These are phyloP conservation scores for Physcomitrium patens DNA, from an alignment of 225 moss, liverwort and hornwort species.

Conservation along the genomic window DNA sequence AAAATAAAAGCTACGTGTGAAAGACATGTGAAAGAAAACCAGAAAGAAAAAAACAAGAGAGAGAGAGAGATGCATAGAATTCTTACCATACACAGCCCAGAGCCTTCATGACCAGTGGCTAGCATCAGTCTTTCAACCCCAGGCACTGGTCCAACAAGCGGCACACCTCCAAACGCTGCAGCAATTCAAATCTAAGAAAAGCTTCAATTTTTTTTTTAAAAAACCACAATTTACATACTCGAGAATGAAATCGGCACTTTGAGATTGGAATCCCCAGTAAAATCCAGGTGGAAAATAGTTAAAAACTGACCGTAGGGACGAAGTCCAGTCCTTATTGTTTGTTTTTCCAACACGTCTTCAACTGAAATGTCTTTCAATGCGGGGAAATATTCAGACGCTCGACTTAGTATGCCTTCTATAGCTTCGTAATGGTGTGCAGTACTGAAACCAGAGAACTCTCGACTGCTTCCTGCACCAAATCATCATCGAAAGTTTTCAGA, in stretches of 20 bases:
- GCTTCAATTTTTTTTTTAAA: not conserved
- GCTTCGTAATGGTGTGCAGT: conserved; percentile 44
- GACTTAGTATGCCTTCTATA: conserved; percentile 68
- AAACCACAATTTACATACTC: not conserved
- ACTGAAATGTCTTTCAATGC: conserved; percentile 54
- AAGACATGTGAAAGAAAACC: not conserved
- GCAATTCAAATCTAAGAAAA: conserved; percentile 26
- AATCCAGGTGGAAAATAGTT: conserved; percentile 3
- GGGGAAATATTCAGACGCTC: conserved; percentile 72
- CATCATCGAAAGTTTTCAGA: conserved; percentile 1
- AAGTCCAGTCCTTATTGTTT: conserved; percentile 72
- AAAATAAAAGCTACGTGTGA: conserved; percentile 7
- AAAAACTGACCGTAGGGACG: conserved; percentile 79
- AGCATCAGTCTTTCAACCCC: conserved; percentile 78
- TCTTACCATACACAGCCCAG: conserved; percentile 87
- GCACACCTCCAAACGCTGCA: conserved; percentile 81
- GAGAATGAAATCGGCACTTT: conserved; percentile 3
- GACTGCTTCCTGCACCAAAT: conserved; percentile 79
- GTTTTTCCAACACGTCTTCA: conserved; percentile 46
- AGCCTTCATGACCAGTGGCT: conserved; percentile 97
- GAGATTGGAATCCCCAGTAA: not conserved
- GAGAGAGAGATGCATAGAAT: not conserved
- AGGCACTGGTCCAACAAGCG: conserved; percentile 83
- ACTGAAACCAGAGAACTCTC: conserved; percentile 89
- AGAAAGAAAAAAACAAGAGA: not conserved